phyloP scores from a whole-genome alignment of 1,284 basidiomycete species.

The Sporisorium graminicola region DNA sequence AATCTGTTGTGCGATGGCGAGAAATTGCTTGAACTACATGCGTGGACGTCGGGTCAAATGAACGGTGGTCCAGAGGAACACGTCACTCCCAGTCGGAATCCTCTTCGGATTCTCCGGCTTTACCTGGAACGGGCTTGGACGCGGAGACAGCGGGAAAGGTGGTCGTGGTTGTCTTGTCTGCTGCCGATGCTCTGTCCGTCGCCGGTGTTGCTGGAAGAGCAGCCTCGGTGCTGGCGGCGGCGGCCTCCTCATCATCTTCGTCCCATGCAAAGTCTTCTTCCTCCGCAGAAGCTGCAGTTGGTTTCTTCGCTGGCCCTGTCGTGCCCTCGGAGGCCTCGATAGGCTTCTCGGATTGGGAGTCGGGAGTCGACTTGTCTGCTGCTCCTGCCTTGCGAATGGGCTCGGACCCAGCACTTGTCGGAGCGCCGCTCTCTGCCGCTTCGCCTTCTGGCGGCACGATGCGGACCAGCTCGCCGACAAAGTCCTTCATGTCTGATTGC shows the following conservation, averaged over 20 bases:
- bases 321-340: not conserved
- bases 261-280: conserved; percentile 63
- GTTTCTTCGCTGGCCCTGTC: not conserved
- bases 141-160: not conserved
- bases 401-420: conserved; percentile 3
- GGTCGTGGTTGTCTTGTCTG: not conserved
- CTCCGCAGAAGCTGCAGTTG: conserved; percentile 3
- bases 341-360: not conserved
- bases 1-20: not conserved
- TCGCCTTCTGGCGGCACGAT: conserved; percentile 56
- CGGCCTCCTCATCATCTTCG: conserved; percentile 53
- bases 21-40: not conserved
- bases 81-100: conserved; percentile 61
- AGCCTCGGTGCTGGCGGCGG: conserved; percentile 18
- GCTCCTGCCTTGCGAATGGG: conserved; percentile 12
- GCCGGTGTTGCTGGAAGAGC: not conserved
- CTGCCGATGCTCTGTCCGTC: conserved; percentile 1
- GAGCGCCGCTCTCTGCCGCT: not conserved
- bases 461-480: conserved; percentile 57
- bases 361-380: not conserved
- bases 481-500: conserved; percentile 57
- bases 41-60: not conserved
- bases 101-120: conserved; percentile 36
- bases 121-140: conserved; percentile 8
- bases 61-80: not conserved